Evolutionary conservation across 768 basidiomycete species (phyloP).

Genomic region (Basidioascus undulatus): DNA sequence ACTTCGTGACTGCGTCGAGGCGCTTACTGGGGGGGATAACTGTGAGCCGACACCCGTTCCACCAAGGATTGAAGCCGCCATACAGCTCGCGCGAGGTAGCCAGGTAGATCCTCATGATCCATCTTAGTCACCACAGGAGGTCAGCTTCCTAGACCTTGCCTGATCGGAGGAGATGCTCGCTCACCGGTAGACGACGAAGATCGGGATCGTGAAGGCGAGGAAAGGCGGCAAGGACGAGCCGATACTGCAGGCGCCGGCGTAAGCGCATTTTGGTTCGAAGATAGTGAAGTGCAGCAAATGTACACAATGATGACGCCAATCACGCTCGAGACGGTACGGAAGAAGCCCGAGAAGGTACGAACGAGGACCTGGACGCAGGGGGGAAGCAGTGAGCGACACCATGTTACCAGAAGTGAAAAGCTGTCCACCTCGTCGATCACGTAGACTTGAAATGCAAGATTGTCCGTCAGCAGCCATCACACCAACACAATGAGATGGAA

Average conservation of each 20-base stretch:
- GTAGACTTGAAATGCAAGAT: slow-evolving; percentile 14
- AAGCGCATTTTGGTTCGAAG: not conserved
- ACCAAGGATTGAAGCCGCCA: too few species aligned
- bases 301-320: not conserved
- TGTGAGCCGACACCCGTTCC: slow-evolving; percentile 34
- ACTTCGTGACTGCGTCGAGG: slow-evolving; percentile 64
- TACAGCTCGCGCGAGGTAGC: slow-evolving; percentile 66
- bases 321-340: slow-evolving; percentile 25
- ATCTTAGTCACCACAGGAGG: too few species aligned
- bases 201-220: slow-evolving; percentile 58
- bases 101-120: slow-evolving; percentile 35
- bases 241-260: slow-evolving; percentile 10
- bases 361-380: slow-evolving; percentile 16
- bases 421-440: slow-evolving; percentile 52
- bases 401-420: too few species aligned
- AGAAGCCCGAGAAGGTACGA: slow-evolving; percentile 21
- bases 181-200: slow-evolving; percentile 51
- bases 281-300: not conserved
- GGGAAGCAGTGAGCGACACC: too few species aligned
- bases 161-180: too few species aligned
- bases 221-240: slow-evolving; percentile 23
- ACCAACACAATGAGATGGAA: slow-evolving; percentile 16
- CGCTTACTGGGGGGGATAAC: slow-evolving; percentile 40
- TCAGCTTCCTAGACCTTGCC: too few species aligned
- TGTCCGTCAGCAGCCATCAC: not conserved